phyloP scores from a whole-genome alignment of 1,139 yeast species.

The Petasospora fabianii region DNA sequence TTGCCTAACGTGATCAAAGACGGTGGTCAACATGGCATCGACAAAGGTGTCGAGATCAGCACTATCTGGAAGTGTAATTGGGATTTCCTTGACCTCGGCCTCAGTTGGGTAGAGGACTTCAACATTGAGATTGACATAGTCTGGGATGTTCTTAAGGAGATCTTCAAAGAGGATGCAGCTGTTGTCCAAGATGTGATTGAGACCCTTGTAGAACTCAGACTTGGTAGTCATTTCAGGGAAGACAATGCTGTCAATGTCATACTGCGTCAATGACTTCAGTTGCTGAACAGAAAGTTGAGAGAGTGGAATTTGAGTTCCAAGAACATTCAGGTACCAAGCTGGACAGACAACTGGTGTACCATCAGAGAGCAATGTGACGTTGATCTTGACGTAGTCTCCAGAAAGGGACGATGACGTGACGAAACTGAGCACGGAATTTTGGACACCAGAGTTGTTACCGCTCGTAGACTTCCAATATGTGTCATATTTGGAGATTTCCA shows the following conservation, averaged over 20 bases:
- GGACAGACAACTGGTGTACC: slow-evolving; percentile 86
- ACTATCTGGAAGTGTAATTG: slow-evolving; percentile 46
- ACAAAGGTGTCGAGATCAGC: slow-evolving; percentile 65
- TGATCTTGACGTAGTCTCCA: slow-evolving; percentile 73
- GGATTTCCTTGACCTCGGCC: slow-evolving; percentile 52
- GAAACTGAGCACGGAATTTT: slow-evolving; percentile 50
- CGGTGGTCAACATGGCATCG: slow-evolving; percentile 65
- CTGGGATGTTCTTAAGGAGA: slow-evolving; percentile 53
- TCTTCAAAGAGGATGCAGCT: slow-evolving; percentile 59
- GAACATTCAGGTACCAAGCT: slow-evolving; percentile 57
- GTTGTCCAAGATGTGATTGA: slow-evolving; percentile 33
- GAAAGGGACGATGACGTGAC: slow-evolving; percentile 90
- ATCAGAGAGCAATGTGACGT: slow-evolving; percentile 72
- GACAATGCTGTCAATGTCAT: slow-evolving; percentile 34
- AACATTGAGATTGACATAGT: slow-evolving; percentile 64
- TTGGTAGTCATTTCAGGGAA: slow-evolving; percentile 12
- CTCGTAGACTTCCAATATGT: slow-evolving; percentile 94
- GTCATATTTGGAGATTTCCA: slow-evolving; percentile 90
- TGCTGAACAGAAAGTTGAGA: slow-evolving; percentile 38
- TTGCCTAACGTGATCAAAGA: slow-evolving; percentile 73
- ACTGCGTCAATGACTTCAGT: slow-evolving; percentile 31
- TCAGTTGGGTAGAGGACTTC: slow-evolving; percentile 81
- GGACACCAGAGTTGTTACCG: slow-evolving; percentile 32
- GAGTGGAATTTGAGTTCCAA: slow-evolving; percentile 47
- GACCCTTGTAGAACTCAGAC: slow-evolving; percentile 14